phyloP scores from a whole-genome alignment of 225 moss, liverwort and hornwort genomes.

The Polytrichum commune region DNA sequence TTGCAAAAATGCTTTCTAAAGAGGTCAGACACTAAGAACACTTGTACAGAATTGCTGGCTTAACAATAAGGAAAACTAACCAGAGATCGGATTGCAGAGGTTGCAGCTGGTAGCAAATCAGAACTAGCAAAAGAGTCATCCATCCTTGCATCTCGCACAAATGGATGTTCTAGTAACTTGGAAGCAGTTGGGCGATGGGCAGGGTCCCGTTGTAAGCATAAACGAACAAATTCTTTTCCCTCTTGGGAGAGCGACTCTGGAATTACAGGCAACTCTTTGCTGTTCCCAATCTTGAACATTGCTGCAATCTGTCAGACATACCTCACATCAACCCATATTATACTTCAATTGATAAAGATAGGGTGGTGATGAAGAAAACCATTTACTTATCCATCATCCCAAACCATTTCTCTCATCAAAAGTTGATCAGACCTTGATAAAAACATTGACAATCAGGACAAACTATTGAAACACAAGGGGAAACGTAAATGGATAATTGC shows the following conservation, averaged over 20 bases:
- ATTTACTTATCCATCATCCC: too few relatives aligned
- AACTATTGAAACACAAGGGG: background rate
- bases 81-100: conserved; percentile 59
- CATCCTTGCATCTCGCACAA: conserved; percentile 63
- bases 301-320: conserved; percentile 72
- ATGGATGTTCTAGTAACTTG: conserved; percentile 77
- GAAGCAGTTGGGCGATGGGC: conserved; percentile 70
- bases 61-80: conserved; percentile 31
- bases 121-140: conserved; percentile 48
- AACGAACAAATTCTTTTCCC: conserved; percentile 79
- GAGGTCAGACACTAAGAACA: too few relatives aligned
- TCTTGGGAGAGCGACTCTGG: conserved; percentile 75
- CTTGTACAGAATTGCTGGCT: too few relatives aligned
- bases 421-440: too few relatives aligned
- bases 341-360: too few relatives aligned
- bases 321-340: background rate
- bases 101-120: conserved; percentile 40
- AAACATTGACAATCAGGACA: background rate
- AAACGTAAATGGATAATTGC: too few relatives aligned
- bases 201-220: conserved; percentile 85
- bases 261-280: conserved; percentile 86
- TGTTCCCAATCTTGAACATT: conserved; percentile 99
- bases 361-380: too few relatives aligned
- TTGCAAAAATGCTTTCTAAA: too few relatives aligned
- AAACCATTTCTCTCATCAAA: too few relatives aligned